Base-by-base conservation (phyloP, 371 early-diverging fungal species). In the Choanephora cucurbitarum region DNA sequence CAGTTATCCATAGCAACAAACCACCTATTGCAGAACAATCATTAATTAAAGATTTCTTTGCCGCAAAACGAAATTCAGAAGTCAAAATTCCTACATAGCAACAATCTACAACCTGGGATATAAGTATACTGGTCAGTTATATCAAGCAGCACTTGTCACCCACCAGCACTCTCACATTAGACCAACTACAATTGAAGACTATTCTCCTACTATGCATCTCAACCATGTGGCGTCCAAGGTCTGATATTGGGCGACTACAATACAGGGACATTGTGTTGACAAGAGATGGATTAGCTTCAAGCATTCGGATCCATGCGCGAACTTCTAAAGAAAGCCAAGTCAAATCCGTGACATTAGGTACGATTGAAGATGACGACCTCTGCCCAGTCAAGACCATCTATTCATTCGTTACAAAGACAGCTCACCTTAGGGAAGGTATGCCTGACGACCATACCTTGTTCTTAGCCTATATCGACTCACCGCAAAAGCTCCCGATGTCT, bases 151-250 rank as follows among this genome's bases (percentile, higher is more conserved):
- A 47, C 4, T n/a, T 28, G 5, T 28, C 47, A 28, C 47, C 47
- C 2, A 31, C 23, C 11, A n/a, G 15, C 10, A 7, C 11, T 24
- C 50, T 49, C 18, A 21, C 43, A 17, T 2, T 52, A 7, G 32
- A 41, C 7, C 19, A 52, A 28, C 31, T 43, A 28, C 52, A 52
- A 44, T 14, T 15, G 41, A 52, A 43, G 18, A 32, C 52, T 0
- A 42, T 52, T 31, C 9, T 52, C 10, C 19, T 52, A 14, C 22
- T 52, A 44, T 42, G 32, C 28, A 52, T 52, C n/a, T 31, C 52
- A 52, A 52, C 52, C 3, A 52, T 52, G 52, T 42, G 42, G 33
- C 19, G 42, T 1, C 43, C 52, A 31, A 23, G 44, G 43, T 52
- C 52, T 1, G 52, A 52, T 44, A 42, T 43, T 17, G 52, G 52